phyloP scores from a whole-genome alignment of 352 stramenopile genomes.

The Globisporangium viniferum region DNA sequence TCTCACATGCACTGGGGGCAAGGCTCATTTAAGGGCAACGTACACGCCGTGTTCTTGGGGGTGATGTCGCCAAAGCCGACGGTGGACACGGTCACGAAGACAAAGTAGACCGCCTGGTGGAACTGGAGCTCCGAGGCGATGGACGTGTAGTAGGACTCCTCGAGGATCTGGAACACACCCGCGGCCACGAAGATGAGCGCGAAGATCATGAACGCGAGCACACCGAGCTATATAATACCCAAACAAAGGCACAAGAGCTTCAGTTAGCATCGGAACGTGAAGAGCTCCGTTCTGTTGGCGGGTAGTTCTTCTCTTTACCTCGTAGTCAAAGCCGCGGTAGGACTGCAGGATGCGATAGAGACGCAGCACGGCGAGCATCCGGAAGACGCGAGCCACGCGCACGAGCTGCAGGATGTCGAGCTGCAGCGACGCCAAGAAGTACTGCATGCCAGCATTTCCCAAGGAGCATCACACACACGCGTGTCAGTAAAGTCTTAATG shows the following conservation, averaged over 20 bases:
- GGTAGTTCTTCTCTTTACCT: slow-evolving; percentile 13
- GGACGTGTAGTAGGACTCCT: slow-evolving; percentile 48
- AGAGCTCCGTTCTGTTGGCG: neutral
- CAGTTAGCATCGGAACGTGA: neutral
- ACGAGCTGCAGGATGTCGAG: slow-evolving; percentile 42
- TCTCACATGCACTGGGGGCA: neutral
- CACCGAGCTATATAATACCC: slow-evolving; percentile 23
- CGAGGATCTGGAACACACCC: slow-evolving; percentile 52
- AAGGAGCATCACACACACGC: neutral
- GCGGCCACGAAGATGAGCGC: slow-evolving; percentile 58
- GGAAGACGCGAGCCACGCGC: slow-evolving; percentile 53
- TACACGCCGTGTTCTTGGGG: slow-evolving; percentile 41
- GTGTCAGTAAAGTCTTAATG: neutral
- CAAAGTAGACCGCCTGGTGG: slow-evolving; percentile 64
- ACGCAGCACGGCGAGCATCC: slow-evolving; percentile 48
- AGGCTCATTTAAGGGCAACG: neutral
- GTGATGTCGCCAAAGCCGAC: slow-evolving; percentile 65
- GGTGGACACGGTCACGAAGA: slow-evolving; percentile 63
- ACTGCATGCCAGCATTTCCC: slow-evolving; percentile 9
- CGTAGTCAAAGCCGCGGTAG: slow-evolving; percentile 59
- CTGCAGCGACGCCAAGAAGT: slow-evolving; percentile 34
- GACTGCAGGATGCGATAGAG: slow-evolving; percentile 58
- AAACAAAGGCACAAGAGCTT: neutral
- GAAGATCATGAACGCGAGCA: slow-evolving; percentile 56
- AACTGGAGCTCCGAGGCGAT: slow-evolving; percentile 38